A percentile compares a stretch with the other conserved stretches of the same genome.
phyloP scores from a whole-genome alignment of 306 rosid genomes.

The Malus fusca region DNA sequence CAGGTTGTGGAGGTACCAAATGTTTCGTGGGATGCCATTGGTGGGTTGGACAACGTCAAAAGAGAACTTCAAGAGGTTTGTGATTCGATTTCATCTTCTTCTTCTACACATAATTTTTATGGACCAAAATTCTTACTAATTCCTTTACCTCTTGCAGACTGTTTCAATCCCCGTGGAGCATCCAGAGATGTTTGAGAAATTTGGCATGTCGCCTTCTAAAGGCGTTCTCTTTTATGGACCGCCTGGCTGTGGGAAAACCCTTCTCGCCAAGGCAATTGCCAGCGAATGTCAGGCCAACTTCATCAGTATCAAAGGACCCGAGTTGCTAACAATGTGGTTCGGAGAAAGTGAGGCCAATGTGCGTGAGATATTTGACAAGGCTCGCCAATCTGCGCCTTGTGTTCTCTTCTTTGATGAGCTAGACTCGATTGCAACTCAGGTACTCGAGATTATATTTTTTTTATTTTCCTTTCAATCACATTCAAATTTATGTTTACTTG shows the following conservation, averaged over 20 bases:
- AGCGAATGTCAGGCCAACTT: slow-evolving; percentile 67
- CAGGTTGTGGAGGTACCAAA: slow-evolving; percentile 75
- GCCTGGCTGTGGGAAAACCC: slow-evolving; percentile 38
- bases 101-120: background rate
- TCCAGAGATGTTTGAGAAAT: slow-evolving; percentile 73
- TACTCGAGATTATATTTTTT: background rate
- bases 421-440: slow-evolving; percentile 71
- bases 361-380: slow-evolving; percentile 14
- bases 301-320: slow-evolving; percentile 66
- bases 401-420: slow-evolving; percentile 77
- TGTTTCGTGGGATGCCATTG: slow-evolving; percentile 62
- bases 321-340: slow-evolving; percentile 68
- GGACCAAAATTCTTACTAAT: background rate
- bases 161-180: slow-evolving; percentile 74
- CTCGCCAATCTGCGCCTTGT: slow-evolving; percentile 66
- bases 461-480: background rate
- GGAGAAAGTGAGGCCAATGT: slow-evolving; percentile 28
- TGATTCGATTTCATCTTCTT: background rate
- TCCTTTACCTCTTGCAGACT: slow-evolving; percentile 35
- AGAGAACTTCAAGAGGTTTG: slow-evolving; percentile 69
- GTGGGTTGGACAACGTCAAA: slow-evolving; percentile 56
- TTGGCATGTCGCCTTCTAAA: slow-evolving; percentile 76
- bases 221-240: slow-evolving; percentile 71
- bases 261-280: background rate
- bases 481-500: background rate